Evolutionary conservation across 2,329 filamentous ascomycete genomes (phyloP).

Genomic region (Fusarium anguioides): DNA sequence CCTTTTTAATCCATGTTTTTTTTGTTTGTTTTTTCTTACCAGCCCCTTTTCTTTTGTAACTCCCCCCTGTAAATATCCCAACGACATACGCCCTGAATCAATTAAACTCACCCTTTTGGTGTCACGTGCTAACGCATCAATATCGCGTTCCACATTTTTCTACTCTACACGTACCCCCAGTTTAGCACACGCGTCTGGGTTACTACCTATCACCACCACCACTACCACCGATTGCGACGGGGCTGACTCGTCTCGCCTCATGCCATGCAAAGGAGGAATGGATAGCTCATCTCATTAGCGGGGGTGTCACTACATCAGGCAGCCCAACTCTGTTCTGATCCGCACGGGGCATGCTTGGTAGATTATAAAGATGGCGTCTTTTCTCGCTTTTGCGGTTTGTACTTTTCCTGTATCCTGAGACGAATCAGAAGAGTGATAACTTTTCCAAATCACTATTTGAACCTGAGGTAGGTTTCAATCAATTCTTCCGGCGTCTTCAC

Average conservation of each 20-base stretch:
- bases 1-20: constrained; percentile 6
- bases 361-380: constrained; percentile 44
- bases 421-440: constrained; percentile 37
- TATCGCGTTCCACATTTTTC: not conserved
- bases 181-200: constrained; percentile 28
- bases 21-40: constrained; percentile 1
- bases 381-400: constrained; percentile 10
- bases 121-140: constrained; percentile 37
- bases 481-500: constrained; percentile 25
- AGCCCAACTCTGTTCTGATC: constrained; percentile 29
- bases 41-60: constrained; percentile 35
- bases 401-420: constrained; percentile 10
- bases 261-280: constrained; percentile 26
- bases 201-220: constrained; percentile 39
- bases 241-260: constrained; percentile 41
- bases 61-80: constrained; percentile 26
- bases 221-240: constrained; percentile 1
- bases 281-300: constrained; percentile 16
- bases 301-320: constrained; percentile 40
- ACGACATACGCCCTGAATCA: no score
- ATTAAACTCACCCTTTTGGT: constrained; percentile 3
- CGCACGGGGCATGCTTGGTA: constrained; percentile 40
- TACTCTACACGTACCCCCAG: constrained; percentile 25
- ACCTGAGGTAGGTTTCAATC: constrained; percentile 50
- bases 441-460: constrained; percentile 32